phyloP scores from a whole-genome alignment of 331 rosid genomes.

The Pyrus hybrid region DNA sequence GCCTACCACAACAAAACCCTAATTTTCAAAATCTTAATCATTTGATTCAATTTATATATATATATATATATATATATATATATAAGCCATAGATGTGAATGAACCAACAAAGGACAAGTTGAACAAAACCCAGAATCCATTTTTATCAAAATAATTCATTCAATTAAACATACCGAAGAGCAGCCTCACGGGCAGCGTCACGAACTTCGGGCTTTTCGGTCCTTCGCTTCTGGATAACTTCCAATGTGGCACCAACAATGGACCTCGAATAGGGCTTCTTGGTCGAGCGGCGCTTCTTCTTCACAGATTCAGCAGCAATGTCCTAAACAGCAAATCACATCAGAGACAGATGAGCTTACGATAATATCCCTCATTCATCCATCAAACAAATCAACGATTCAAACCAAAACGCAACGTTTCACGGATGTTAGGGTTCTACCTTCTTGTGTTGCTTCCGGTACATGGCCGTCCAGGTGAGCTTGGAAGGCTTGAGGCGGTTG shows the following conservation, averaged over 20 bases:
- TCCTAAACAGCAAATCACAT: slow-evolving; percentile 19
- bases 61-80: too few relatives aligned
- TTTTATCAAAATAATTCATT: not conserved
- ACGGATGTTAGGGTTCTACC: slow-evolving; percentile 8
- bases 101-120: too few relatives aligned
- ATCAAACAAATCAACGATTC: not conserved
- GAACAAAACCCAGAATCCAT: not conserved
- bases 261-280: slow-evolving; percentile 58
- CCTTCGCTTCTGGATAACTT: slow-evolving; percentile 46
- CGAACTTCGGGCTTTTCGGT: slow-evolving; percentile 58
- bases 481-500: slow-evolving; percentile 54
- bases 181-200: slow-evolving; percentile 61
- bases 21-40: too few relatives aligned
- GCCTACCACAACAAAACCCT: too few relatives aligned
- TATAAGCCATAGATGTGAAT: too few relatives aligned
- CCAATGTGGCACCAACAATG: slow-evolving; percentile 53
- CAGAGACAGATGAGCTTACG: too few relatives aligned
- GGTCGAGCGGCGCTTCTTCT: slow-evolving; percentile 44
- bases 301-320: slow-evolving; percentile 46
- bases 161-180: slow-evolving; percentile 37
- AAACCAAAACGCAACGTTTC: not conserved
- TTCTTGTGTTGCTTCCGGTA: slow-evolving; percentile 58
- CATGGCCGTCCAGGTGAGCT: slow-evolving; percentile 64
- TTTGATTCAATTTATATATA: too few relatives aligned
- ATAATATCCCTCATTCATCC: not conserved